These are phyloP conservation scores for Pythium pectinolyticum DNA, from an alignment of 352 stramenopile species.

Conservation along the genomic window DNA sequence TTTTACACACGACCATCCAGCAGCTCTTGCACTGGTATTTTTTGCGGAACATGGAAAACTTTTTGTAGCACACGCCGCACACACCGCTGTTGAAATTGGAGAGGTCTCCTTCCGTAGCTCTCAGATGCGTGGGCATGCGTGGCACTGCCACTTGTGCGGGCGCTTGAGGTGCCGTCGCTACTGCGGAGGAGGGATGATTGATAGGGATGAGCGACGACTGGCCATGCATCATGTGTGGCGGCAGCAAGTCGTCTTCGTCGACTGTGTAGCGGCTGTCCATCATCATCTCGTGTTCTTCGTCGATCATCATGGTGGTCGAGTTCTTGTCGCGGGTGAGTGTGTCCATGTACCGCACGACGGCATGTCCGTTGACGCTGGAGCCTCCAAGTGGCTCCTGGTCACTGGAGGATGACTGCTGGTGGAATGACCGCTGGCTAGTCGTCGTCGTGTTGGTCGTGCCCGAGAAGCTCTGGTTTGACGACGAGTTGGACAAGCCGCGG, in stretches of 20 bases:
- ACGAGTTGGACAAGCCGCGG: neutral
- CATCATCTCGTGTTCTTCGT: constrained; percentile 21
- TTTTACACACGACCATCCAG: constrained; percentile 72
- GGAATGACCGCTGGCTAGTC: constrained; percentile 14
- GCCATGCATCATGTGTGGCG: neutral
- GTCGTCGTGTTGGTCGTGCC: constrained; percentile 22
- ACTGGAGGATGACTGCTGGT: constrained; percentile 10
- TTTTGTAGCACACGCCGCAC: constrained; percentile 84
- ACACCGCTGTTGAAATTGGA: constrained; percentile 51
- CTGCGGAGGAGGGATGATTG: too few relatives aligned
- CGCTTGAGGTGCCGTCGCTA: too few relatives aligned
- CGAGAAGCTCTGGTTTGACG: constrained; percentile 18
- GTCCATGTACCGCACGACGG: constrained; percentile 31
- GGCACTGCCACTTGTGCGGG: too few relatives aligned
- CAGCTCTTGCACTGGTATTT: constrained; percentile 88
- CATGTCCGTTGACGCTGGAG: constrained; percentile 2
- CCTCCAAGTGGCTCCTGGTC: neutral
- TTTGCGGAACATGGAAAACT: constrained; percentile 85
- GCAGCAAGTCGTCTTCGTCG: constrained; percentile 14
- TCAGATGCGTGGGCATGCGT: neutral
- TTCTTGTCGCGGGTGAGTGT: constrained; percentile 20
- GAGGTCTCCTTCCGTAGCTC: constrained; percentile 38
- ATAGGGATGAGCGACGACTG: neutral
- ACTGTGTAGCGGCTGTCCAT: constrained; percentile 15
- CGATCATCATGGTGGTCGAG: constrained; percentile 19